Base-by-base conservation (phyloP, 2,329 filamentous ascomycete genomes). In the Ophiostoma triangulosporum region DNA sequence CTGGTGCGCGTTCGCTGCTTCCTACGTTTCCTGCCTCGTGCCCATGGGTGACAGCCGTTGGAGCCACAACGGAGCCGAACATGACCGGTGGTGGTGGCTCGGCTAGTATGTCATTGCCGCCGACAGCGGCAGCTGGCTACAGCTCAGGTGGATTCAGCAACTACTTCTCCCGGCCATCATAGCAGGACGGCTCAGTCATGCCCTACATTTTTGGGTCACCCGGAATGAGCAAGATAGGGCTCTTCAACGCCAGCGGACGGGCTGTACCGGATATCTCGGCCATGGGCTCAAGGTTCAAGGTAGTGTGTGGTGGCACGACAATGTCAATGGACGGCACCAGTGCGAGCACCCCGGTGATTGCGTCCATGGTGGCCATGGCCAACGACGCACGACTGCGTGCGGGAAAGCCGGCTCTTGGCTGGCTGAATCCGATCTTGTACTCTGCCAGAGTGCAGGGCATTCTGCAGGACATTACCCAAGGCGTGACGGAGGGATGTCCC, bases 1-100 rank as follows among this genome's bases (percentile, higher is more conserved):
- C 66, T 43, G 72, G 76, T 55, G 73, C 69, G 1, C 73, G 73
- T 9, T 70, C 73, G 20, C 80, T 83, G 61, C 68, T 80, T 29
- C 73, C 81, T 1, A 74, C 73, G 5, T 88, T 86, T 65, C 84
- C 84, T 0, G 76, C 75, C 0, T 75, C 76, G 0, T 88, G 84
- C 60, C 83, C 83, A 0, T 87, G 78, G 64, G 76, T 86, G 7
- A 87, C 84, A 0, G 68, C 74, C 2, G 76, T 87, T 1, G 84
- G 84, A 6, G 83, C 77, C 1, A 81, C 79, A 1, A 49, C 52
- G 4, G 17, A 15, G 6, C 29, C 22, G 7, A 33, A 36, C 14
- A 7, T 26, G 36, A 68, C 50, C 33, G 68, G 24, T n/a, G 40
- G 14, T 15, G 9, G 20, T 29, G 15, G 15, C n/a, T n/a, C n/a